Percentiles rank a stretch among this genome's conserved stretches.
These are phyloP conservation scores for Vitis rupestris DNA, from an alignment of 164 flowering plant genomes.

Conservation along the genomic window DNA sequence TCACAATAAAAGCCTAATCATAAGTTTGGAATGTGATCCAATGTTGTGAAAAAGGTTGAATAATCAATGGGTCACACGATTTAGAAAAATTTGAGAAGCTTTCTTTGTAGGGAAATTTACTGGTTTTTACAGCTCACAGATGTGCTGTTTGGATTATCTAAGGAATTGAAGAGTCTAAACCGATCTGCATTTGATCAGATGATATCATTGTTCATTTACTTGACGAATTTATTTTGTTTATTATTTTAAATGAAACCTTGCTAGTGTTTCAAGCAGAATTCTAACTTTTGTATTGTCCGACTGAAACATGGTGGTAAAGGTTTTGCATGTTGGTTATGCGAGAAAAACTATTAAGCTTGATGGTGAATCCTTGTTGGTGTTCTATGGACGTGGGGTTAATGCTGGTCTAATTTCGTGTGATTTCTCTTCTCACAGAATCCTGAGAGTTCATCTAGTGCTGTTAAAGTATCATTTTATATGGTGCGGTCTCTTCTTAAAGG, in stretches of 20 bases:
- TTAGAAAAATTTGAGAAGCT: not conserved
- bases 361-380: not conserved
- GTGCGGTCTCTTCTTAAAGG: not conserved
- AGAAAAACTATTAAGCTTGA: not conserved
- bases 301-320: not conserved
- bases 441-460: slow-evolving; percentile 4
- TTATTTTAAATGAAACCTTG: too few species aligned
- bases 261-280: too few species aligned
- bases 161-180: not conserved
- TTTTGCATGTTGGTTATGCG: not conserved
- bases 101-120: not conserved
- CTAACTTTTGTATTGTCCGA: not conserved
- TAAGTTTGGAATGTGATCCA: not conserved
- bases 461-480: not conserved
- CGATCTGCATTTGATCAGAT: not conserved
- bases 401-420: not conserved
- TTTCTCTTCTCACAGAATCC: not conserved
- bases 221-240: not conserved
- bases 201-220: not conserved
- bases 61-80: not conserved
- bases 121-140: not conserved
- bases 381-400: not conserved
- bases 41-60: not conserved
- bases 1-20: not conserved
- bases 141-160: slow-evolving; percentile 2